Evolutionary conservation across 2,329 filamentous ascomycete species (phyloP).

Genomic region (Fusarium nurragi): DNA sequence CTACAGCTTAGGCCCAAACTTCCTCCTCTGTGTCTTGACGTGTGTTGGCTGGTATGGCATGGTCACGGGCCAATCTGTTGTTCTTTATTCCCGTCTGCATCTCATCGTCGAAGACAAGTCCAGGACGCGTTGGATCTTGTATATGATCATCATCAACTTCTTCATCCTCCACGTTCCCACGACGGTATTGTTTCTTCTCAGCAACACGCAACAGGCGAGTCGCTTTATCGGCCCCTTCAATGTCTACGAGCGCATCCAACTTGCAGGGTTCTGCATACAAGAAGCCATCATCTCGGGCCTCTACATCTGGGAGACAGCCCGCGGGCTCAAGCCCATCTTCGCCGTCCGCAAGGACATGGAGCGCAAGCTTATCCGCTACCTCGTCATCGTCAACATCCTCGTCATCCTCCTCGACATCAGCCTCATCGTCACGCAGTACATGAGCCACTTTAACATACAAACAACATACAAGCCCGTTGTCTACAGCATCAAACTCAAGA

Average conservation of each 20-base stretch:
- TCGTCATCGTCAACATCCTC: constrained; percentile 32
- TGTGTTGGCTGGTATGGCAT: constrained; percentile 37
- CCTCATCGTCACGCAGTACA: constrained; percentile 29
- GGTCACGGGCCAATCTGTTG: constrained; percentile 34
- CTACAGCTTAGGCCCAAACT: constrained; percentile 32
- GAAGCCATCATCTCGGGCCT: constrained; percentile 29
- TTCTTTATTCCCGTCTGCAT: constrained; percentile 30
- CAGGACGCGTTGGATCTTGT: constrained; percentile 29
- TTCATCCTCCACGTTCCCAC: constrained; percentile 28
- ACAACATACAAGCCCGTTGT: constrained; percentile 37
- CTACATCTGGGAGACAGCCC: constrained; percentile 34
- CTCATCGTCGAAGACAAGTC: constrained; percentile 31
- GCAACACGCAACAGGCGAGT: constrained; percentile 20
- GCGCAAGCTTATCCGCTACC: constrained; percentile 29
- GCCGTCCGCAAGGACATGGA: constrained; percentile 19
- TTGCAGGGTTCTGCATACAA: constrained; percentile 33
- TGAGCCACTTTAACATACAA: constrained; percentile 33
- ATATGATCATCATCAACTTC: constrained; percentile 35
- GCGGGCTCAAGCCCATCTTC: constrained; percentile 28
- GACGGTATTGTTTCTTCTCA: constrained; percentile 24
- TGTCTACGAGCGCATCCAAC: constrained; percentile 30
- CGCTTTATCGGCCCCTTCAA: constrained; percentile 26
- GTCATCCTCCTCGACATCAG: constrained; percentile 33
- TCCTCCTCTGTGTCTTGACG: constrained; percentile 29
- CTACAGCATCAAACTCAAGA: constrained; percentile 37